Percentiles rank a stretch among this genome's conserved stretches.
Conservation (phyloP, 1,139 yeast genomes). For the Magnusiomyces suaveolens region DNA sequence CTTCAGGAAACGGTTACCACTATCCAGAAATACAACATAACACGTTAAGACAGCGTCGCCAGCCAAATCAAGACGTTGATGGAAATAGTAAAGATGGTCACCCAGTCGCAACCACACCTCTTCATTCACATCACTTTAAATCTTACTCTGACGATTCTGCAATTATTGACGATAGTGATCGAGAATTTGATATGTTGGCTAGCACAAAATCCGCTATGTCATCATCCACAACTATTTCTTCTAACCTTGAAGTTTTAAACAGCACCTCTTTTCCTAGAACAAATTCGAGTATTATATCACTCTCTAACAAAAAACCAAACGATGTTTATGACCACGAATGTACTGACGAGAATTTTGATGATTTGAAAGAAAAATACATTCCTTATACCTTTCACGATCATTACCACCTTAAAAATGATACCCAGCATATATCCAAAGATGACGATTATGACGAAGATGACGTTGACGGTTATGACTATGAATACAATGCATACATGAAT, state of each 20-base stretch:
- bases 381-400: conserved; percentile 1
- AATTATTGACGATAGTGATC: neutral
- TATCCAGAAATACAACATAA: neutral
- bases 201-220: neutral
- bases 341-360: neutral
- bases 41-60: neutral
- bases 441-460: neutral
- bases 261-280: too few relatives aligned
- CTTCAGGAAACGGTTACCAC: neutral
- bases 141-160: neutral
- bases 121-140: neutral
- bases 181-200: neutral
- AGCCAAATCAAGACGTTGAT: neutral
- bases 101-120: neutral
- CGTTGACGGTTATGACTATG: neutral
- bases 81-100: neutral
- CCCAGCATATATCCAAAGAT: neutral
- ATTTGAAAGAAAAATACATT: conserved; percentile 1
- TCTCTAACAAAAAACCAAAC: neutral
- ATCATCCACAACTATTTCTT: neutral
- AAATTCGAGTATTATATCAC: too few relatives aligned
- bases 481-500: neutral
- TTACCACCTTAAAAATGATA: neutral
- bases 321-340: neutral
- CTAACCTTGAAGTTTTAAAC: neutral